Conservation (phyloP, 1,139 yeast species). For the Candida tetrigidarum region DNA sequence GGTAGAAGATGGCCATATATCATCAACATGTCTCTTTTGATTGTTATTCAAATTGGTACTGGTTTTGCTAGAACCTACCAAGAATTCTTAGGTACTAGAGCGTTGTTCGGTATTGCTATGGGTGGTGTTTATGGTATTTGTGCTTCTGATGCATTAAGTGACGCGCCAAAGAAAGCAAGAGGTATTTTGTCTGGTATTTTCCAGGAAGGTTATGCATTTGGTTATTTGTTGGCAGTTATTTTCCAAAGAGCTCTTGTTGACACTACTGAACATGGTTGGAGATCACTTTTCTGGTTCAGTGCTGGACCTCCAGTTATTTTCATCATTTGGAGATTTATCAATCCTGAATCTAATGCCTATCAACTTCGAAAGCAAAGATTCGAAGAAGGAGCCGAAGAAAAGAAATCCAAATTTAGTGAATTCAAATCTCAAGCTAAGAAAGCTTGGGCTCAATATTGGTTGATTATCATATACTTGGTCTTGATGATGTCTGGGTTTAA, state of each 20-base stretch:
- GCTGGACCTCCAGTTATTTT: conserved; percentile 47
- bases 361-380: conserved; percentile 28
- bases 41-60: conserved; percentile 43
- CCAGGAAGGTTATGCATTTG: conserved; percentile 49
- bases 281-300: conserved; percentile 46
- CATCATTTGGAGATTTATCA: conserved; percentile 37
- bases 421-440: conserved; percentile 26
- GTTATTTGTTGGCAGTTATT: conserved; percentile 46
- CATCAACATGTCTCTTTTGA: conserved; percentile 32
- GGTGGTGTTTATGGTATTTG: conserved; percentile 47
- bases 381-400: conserved; percentile 19
- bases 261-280: conserved; percentile 38
- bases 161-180: conserved; percentile 39
- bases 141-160: conserved; percentile 42
- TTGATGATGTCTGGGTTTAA: conserved; percentile 50
- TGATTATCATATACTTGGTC: conserved; percentile 38
- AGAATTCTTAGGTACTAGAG: conserved; percentile 45
- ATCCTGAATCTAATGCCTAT: conserved; percentile 45
- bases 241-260: conserved; percentile 45
- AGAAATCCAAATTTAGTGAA: conserved; percentile 16
- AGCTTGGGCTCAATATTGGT: conserved; percentile 41
- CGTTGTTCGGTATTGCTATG: conserved; percentile 48
- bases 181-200: conserved; percentile 43
- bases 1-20: conserved; percentile 47
- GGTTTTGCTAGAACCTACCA: conserved; percentile 42